Percentiles rank a stretch among this genome's conserved stretches.
Evolutionary conservation across 495 filamentous ascomycete genomes (phyloP).

Genomic region (Massariosphaeria phaeospora): DNA sequence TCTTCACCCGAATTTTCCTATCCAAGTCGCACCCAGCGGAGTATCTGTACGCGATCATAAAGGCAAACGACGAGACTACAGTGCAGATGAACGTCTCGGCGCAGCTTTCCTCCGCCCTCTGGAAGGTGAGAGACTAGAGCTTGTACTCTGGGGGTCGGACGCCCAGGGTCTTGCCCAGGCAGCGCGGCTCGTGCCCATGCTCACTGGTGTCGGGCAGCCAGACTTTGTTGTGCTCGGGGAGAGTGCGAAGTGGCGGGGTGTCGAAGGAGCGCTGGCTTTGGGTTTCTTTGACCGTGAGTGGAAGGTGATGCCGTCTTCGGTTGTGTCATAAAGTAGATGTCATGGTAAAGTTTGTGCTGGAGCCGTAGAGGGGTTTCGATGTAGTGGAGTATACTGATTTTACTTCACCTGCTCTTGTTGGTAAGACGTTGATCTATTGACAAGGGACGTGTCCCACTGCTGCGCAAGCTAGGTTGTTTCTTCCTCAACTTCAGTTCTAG

Average conservation of each 20-base stretch:
- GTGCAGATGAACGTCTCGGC: slow-evolving; percentile 40
- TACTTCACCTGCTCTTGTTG: no score
- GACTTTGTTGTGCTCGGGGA: slow-evolving; percentile 50
- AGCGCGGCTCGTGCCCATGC: slow-evolving; percentile 52
- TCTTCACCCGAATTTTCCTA: slow-evolving; percentile 14
- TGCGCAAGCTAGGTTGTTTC: no score
- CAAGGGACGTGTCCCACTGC: no score
- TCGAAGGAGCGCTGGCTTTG: slow-evolving; percentile 50
- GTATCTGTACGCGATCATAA: slow-evolving; percentile 23
- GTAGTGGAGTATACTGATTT: no score
- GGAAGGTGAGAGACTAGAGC: slow-evolving; percentile 45
- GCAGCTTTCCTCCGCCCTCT: slow-evolving; percentile 50
- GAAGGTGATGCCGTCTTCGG: slow-evolving; percentile 47
- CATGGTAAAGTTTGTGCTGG: no score
- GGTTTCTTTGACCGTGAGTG: slow-evolving; percentile 55
- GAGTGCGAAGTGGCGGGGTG: slow-evolving; percentile 48
- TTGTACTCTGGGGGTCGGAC: slow-evolving; percentile 55
- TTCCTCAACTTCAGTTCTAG: no score
- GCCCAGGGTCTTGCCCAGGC: slow-evolving; percentile 46
- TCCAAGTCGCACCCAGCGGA: slow-evolving; percentile 6
- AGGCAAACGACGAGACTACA: slow-evolving; percentile 1
- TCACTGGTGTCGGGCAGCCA: slow-evolving; percentile 57
- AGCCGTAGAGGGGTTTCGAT: no score
- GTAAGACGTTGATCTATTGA: no score
- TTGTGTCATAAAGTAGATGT: slow-evolving; percentile 34